Evolutionary conservation across 2,329 filamentous ascomycete genomes (phyloP).

Genomic region (Diaporthe sp.): DNA sequence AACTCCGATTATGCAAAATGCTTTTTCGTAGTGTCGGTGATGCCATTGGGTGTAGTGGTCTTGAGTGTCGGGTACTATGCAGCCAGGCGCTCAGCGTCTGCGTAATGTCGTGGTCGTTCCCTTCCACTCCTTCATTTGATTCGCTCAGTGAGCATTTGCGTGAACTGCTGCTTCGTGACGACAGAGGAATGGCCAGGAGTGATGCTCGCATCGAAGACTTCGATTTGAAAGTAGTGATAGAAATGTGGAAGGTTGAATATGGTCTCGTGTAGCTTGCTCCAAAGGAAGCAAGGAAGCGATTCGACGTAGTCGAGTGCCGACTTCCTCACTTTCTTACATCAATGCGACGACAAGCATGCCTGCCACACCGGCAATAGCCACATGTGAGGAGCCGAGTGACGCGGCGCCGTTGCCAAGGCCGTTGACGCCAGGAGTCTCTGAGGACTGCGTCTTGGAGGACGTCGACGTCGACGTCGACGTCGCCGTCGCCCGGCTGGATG

Average conservation of each 20-base stretch:
- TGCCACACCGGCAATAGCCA: conserved; percentile 64
- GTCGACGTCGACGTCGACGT: conserved; percentile 40
- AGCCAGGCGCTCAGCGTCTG: conserved; percentile 39
- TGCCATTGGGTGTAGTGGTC: conserved; percentile 3
- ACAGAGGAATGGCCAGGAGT: conserved; percentile 47
- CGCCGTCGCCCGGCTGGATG: conserved; percentile 38
- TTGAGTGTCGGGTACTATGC: conserved; percentile 35
- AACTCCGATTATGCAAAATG: conserved; percentile 40
- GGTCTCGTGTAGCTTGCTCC: background rate
- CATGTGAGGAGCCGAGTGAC: conserved; percentile 58
- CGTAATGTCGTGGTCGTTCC: conserved; percentile 4
- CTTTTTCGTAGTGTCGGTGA: conserved; percentile 16
- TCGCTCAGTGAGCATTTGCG: background rate
- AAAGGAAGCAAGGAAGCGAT: background rate
- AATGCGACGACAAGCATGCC: conserved; percentile 66
- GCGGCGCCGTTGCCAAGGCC: conserved; percentile 50
- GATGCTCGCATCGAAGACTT: conserved; percentile 51
- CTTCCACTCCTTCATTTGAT: conserved; percentile 19
- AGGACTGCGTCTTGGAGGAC: conserved; percentile 48
- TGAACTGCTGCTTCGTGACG: conserved; percentile 37
- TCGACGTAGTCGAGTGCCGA: background rate
- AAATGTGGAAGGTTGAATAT: background rate
- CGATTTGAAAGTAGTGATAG: conserved; percentile 42
- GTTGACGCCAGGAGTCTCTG: conserved; percentile 54
- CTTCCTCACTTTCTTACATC: conserved; percentile 56